These are phyloP conservation scores for Fusarium hainanense DNA, from an alignment of 2,329 filamentous ascomycete species.

Conservation along the genomic window DNA sequence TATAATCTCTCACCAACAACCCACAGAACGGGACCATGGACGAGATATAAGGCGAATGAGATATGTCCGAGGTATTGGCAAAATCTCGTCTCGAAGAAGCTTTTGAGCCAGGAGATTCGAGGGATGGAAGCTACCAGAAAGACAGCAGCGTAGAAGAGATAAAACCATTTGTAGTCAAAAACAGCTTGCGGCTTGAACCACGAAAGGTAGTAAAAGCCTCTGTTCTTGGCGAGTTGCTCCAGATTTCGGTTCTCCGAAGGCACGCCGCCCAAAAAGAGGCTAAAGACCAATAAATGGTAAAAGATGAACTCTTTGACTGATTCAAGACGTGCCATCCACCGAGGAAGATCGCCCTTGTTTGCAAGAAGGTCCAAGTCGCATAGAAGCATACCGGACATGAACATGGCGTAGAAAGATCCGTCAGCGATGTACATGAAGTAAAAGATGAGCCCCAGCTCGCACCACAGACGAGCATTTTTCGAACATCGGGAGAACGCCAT, in stretches of 20 bases:
- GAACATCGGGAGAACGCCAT: conserved; percentile 68
- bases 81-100: conserved; percentile 68
- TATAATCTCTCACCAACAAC: conserved; percentile 72
- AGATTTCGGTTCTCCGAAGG: conserved; percentile 64
- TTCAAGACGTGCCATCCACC: conserved; percentile 57
- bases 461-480: conserved; percentile 64
- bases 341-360: conserved; percentile 61
- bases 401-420: conserved; percentile 70
- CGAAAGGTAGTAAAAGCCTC: conserved; percentile 71
- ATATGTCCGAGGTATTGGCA: conserved; percentile 72
- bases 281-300: conserved; percentile 62
- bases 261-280: conserved; percentile 69
- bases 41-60: conserved; percentile 71
- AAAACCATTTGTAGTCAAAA: conserved; percentile 76
- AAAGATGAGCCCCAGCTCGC: conserved; percentile 63
- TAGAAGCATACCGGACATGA: conserved; percentile 70
- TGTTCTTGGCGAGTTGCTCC: conserved; percentile 61
- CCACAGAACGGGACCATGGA: conserved; percentile 72
- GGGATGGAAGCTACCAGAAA: conserved; percentile 67
- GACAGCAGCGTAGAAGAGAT: conserved; percentile 69
- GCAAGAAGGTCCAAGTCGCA: conserved; percentile 70
- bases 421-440: conserved; percentile 78
- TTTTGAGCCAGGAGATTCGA: conserved; percentile 67
- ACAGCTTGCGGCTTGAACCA: conserved; percentile 73
- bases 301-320: conserved; percentile 63